phyloP scores from a whole-genome alignment of 768 basidiomycete genomes.

The Leucosporidium scottii region DNA sequence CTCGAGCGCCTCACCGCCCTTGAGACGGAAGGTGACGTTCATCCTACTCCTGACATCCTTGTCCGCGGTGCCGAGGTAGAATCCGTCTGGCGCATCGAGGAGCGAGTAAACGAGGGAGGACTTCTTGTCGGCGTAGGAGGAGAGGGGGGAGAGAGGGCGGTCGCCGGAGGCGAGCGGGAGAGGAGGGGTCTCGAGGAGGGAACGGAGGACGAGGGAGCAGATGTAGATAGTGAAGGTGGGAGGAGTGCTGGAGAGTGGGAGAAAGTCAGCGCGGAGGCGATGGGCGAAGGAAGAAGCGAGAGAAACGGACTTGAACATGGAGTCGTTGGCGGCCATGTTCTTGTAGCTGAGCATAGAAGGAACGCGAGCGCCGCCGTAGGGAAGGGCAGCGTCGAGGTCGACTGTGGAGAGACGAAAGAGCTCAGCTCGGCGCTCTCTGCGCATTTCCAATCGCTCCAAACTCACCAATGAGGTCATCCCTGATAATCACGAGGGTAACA shows the following conservation, averaged over 20 bases:
- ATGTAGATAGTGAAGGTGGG: slow-evolving; percentile 87
- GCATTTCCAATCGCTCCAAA: not conserved
- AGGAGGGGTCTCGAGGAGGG: slow-evolving; percentile 43
- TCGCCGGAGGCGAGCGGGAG: slow-evolving; percentile 19
- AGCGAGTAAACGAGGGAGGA: slow-evolving; percentile 66
- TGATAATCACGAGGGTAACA: slow-evolving; percentile 83
- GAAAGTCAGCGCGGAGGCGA: not conserved
- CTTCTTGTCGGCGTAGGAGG: slow-evolving; percentile 49
- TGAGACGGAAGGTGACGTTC: slow-evolving; percentile 82
- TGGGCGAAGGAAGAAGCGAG: no score
- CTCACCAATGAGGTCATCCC: slow-evolving; percentile 79
- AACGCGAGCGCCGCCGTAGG: slow-evolving; percentile 63
- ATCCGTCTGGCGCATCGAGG: slow-evolving; percentile 42
- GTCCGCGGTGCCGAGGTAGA: slow-evolving; percentile 62
- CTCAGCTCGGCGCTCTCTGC: not conserved
- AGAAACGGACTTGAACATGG: slow-evolving; percentile 43
- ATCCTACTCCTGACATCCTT: slow-evolving; percentile 79
- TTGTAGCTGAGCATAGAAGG: slow-evolving; percentile 79
- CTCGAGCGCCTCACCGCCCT: slow-evolving; percentile 61
- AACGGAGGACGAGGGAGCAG: slow-evolving; percentile 70
- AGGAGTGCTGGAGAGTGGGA: slow-evolving; percentile 62
- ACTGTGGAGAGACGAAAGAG: slow-evolving; percentile 4
- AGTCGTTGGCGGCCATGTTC: slow-evolving; percentile 60
- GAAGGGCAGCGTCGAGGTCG: slow-evolving; percentile 70
- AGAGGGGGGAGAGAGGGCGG: slow-evolving; percentile 18